Percentiles rank a stretch among this genome's conserved stretches.
These are phyloP conservation scores for Papiliotrema laurentii DNA, from an alignment of 1,284 basidiomycete species.

Conservation along the genomic window DNA sequence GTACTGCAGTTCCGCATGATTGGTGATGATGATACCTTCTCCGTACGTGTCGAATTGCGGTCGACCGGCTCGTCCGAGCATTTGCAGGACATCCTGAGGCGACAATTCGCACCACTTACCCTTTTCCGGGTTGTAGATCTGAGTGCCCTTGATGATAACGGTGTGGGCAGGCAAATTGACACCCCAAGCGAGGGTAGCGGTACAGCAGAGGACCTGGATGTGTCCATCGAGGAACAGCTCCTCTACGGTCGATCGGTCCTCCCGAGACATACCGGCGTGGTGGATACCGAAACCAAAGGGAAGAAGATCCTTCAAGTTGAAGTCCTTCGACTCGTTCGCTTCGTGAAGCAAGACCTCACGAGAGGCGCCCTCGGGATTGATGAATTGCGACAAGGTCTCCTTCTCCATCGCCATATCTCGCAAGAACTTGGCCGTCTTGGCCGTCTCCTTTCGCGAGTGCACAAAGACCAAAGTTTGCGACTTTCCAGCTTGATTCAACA, in stretches of 20 bases:
- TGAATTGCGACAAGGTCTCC: slow-evolving; percentile 91
- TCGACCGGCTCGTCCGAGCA: slow-evolving; percentile 96
- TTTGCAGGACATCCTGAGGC: slow-evolving; percentile 94
- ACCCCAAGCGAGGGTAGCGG: slow-evolving; percentile 98
- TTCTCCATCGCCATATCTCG: slow-evolving; percentile 94
- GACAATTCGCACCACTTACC: slow-evolving; percentile 96
- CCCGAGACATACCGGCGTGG: slow-evolving; percentile 97
- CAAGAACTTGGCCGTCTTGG: slow-evolving; percentile 93
- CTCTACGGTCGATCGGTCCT: slow-evolving; percentile 88
- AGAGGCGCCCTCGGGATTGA: slow-evolving; percentile 82
- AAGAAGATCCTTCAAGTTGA: slow-evolving; percentile 80
- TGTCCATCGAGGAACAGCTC: slow-evolving; percentile 91
- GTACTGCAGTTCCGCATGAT: slow-evolving; percentile 94
- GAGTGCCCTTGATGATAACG: slow-evolving; percentile 99
- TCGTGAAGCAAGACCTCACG: slow-evolving; percentile 84
- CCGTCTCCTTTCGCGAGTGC: slow-evolving; percentile 96
- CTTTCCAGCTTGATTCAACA: slow-evolving; percentile 85
- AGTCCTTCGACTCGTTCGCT: slow-evolving; percentile 75
- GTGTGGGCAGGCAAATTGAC: slow-evolving; percentile 97
- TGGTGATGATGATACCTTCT: slow-evolving; percentile 98
- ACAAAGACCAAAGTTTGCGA: slow-evolving; percentile 82
- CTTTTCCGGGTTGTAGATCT: slow-evolving; percentile 99
- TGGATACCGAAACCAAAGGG: slow-evolving; percentile 98
- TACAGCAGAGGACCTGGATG: slow-evolving; percentile 92
- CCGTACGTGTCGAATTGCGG: slow-evolving; percentile 97